Evolutionary conservation across 305 asterid genomes (phyloP).

Genomic region (Fraxinus nigra): DNA sequence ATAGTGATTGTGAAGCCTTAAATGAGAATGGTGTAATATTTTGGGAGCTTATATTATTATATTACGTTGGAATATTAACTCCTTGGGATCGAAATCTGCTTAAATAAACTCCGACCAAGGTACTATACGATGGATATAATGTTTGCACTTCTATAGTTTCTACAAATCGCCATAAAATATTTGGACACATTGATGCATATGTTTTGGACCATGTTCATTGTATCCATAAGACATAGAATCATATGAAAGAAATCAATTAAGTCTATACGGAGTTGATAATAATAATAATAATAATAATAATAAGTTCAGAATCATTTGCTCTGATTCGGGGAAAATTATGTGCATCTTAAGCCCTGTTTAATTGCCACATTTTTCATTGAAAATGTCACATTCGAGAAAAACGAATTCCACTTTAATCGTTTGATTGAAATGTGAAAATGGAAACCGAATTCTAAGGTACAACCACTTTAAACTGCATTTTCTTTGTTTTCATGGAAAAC

Average conservation of each 20-base stretch:
- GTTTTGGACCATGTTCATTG: conserved; percentile 28
- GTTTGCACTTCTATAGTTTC: neutral
- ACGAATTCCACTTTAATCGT: too few relatives aligned
- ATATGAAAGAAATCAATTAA: conserved; percentile 2
- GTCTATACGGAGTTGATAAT: conserved; percentile 9
- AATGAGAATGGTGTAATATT: too few relatives aligned
- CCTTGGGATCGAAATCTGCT: conserved; percentile 28
- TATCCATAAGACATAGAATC: conserved; percentile 13
- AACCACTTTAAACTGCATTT: too few relatives aligned
- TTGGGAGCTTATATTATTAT: neutral
- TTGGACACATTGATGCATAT: conserved; percentile 16
- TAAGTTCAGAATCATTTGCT: too few relatives aligned
- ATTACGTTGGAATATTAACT: neutral
- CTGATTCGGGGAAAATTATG: too few relatives aligned
- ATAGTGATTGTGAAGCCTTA: too few relatives aligned
- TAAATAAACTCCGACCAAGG: conserved; percentile 32
- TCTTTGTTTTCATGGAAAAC: too few relatives aligned
- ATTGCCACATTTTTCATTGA: too few relatives aligned
- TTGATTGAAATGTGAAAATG: too few relatives aligned
- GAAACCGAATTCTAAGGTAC: too few relatives aligned
- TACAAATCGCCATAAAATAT: neutral
- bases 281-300: neutral
- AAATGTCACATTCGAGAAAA: too few relatives aligned
- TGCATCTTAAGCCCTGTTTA: too few relatives aligned
- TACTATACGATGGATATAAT: conserved; percentile 18